These are phyloP conservation scores for Alnus glutinosa DNA, from an alignment of 306 rosid species.

Conservation along the genomic window DNA sequence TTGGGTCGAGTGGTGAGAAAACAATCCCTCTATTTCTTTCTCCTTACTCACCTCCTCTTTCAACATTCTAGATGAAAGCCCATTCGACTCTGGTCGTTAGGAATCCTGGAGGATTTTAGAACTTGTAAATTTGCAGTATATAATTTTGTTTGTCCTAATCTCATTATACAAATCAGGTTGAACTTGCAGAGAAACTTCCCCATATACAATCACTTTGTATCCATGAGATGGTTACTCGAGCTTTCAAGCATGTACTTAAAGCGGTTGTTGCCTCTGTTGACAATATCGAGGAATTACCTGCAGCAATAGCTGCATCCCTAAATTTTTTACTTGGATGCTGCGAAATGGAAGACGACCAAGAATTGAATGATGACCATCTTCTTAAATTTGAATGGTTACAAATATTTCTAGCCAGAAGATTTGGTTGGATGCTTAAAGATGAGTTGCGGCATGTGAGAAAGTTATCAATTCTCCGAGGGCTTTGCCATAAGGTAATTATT, in stretches of 20 bases:
- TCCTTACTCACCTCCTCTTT: constrained; percentile 4
- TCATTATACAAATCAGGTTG: constrained; percentile 56
- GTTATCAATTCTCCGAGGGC: constrained; percentile 80
- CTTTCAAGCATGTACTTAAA: constrained; percentile 84
- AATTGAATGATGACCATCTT: constrained; percentile 42
- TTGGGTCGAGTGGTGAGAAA: constrained; percentile 90
- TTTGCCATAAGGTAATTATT: constrained; percentile 73
- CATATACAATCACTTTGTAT: constrained; percentile 95
- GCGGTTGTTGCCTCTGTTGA: constrained; percentile 68
- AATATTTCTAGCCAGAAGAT: constrained; percentile 54
- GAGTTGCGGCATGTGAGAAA: constrained; percentile 83
- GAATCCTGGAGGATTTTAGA: constrained; percentile 4
- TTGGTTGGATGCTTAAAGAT: constrained; percentile 72
- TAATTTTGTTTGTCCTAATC: constrained; percentile 35
- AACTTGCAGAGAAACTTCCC: constrained; percentile 86
- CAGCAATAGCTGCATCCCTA: constrained; percentile 61
- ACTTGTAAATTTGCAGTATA: not conserved
- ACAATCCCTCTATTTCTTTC: constrained; percentile 4
- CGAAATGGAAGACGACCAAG: constrained; percentile 48
- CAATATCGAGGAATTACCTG: constrained; percentile 53
- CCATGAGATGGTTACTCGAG: constrained; percentile 96
- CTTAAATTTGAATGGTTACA: constrained; percentile 72
- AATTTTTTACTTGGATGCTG: constrained; percentile 74
- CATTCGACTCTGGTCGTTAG: not conserved
- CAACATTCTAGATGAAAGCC: constrained; percentile 5